Evolutionary conservation across 2,329 filamentous ascomycete species (phyloP).

Genomic region (Aspergillus melleus): DNA sequence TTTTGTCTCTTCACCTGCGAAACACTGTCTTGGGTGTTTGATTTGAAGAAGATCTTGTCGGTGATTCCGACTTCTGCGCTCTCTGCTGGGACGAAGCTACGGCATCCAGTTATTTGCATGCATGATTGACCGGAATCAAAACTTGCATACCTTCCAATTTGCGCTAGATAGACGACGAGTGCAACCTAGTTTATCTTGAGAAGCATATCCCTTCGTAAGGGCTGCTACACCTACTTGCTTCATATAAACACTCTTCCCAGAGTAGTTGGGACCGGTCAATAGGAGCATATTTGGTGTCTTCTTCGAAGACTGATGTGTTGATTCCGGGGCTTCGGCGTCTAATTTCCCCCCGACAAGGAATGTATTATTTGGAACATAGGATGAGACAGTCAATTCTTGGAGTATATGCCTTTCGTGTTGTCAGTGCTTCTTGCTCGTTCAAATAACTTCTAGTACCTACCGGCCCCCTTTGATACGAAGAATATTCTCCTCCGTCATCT

Average conservation of each 20-base stretch:
- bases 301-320: neutral
- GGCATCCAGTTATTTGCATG: constrained; percentile 8
- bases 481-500: constrained; percentile 68
- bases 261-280: constrained; percentile 92
- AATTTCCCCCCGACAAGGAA: constrained; percentile 60
- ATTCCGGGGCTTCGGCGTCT: neutral
- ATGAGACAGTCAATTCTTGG: constrained; percentile 77
- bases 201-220: neutral
- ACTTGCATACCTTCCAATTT: constrained; percentile 64
- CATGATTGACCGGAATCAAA: neutral
- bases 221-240: constrained; percentile 62
- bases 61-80: constrained; percentile 78
- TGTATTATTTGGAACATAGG: constrained; percentile 82
- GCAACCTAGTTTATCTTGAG: constrained; percentile 56
- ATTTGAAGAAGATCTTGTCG: constrained; percentile 86
- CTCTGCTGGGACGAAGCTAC: constrained; percentile 80
- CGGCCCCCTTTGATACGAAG: constrained; percentile 76
- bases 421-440: constrained; percentile 6
- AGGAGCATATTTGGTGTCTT: constrained; percentile 67
- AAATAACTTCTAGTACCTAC: constrained; percentile 31
- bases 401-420: constrained; percentile 64
- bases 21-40: constrained; percentile 71
- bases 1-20: constrained; percentile 47
- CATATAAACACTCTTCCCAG: constrained; percentile 92
- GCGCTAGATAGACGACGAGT: constrained; percentile 86